phyloP scores from a whole-genome alignment of 176 grass and related monocot genomes.

The Secale cereale region DNA sequence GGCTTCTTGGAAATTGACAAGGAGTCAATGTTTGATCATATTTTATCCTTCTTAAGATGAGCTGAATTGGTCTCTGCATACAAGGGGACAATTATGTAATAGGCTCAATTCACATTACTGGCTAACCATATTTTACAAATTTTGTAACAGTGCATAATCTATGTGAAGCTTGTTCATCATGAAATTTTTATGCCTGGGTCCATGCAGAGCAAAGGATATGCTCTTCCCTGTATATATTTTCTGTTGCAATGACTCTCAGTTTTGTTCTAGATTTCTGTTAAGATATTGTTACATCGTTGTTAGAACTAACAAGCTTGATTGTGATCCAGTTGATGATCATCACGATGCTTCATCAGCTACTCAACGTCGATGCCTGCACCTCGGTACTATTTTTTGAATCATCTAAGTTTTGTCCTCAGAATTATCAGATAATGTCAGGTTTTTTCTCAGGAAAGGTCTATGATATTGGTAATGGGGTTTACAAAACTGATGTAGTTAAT shows the following conservation, averaged over 20 bases:
- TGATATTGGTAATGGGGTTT: background rate
- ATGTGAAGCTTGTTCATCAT: background rate
- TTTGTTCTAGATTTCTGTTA: background rate
- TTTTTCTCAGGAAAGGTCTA: background rate
- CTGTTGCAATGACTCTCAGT: background rate
- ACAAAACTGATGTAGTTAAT: background rate
- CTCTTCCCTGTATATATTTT: background rate
- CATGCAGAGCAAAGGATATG: background rate
- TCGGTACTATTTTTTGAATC: background rate
- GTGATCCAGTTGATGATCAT: background rate
- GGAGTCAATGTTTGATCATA: background rate
- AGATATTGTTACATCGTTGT: background rate
- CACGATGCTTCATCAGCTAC: background rate
- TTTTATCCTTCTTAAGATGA: background rate
- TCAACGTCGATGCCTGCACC: background rate
- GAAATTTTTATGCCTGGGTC: background rate
- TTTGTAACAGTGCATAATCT: background rate
- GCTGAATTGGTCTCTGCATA: background rate
- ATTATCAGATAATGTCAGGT: background rate
- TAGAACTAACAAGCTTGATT: background rate
- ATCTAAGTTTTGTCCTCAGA: background rate
- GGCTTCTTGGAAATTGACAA: background rate
- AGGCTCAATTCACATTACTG: background rate
- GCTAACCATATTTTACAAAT: background rate
- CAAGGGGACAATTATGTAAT: background rate